A percentile compares a stretch with the other conserved stretches of the same genome.
These are phyloP conservation scores for Psidium guajava DNA, from an alignment of 345 rosid genomes.

Conservation along the genomic window DNA sequence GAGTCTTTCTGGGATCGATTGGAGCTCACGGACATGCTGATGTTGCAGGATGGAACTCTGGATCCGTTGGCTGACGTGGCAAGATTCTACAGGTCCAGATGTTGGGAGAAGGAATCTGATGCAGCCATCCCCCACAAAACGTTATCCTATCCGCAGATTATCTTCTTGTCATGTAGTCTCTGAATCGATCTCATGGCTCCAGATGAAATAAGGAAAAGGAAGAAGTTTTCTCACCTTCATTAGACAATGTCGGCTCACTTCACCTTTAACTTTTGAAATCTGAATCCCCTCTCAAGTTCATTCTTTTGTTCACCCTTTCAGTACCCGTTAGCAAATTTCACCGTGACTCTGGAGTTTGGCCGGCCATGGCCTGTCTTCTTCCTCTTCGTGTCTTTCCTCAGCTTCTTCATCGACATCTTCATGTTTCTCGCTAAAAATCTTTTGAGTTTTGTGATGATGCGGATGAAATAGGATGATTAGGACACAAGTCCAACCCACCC, in stretches of 20 bases:
- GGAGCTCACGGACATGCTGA: neutral
- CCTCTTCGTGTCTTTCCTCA: neutral
- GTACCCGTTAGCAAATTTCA: neutral
- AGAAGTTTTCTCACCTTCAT: neutral
- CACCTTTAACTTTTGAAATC: neutral
- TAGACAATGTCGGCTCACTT: neutral
- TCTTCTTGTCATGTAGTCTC: slow-evolving; percentile 11
- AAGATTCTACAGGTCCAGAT: neutral
- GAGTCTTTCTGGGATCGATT: neutral
- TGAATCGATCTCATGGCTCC: slow-evolving; percentile 12
- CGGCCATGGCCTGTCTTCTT: neutral
- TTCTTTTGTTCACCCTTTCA: neutral
- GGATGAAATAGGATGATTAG: slow-evolving; percentile 22
- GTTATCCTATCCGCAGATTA: slow-evolving; percentile 28
- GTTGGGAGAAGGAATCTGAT: neutral
- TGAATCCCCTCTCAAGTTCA: neutral
- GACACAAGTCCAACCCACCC: slow-evolving; percentile 14
- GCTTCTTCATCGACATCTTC: neutral
- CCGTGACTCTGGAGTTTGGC: neutral
- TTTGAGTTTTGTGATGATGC: slow-evolving; percentile 2
- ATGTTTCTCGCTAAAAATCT: neutral
- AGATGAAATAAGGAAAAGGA: neutral
- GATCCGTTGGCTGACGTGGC: slow-evolving; percentile 8
- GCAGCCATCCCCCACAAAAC: slow-evolving; percentile 9
- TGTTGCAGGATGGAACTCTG: neutral